Percentiles rank a stretch among this genome's conserved stretches.
phyloP scores from a whole-genome alignment of 169 alveolate species.

The Eimeria sp. region DNA sequence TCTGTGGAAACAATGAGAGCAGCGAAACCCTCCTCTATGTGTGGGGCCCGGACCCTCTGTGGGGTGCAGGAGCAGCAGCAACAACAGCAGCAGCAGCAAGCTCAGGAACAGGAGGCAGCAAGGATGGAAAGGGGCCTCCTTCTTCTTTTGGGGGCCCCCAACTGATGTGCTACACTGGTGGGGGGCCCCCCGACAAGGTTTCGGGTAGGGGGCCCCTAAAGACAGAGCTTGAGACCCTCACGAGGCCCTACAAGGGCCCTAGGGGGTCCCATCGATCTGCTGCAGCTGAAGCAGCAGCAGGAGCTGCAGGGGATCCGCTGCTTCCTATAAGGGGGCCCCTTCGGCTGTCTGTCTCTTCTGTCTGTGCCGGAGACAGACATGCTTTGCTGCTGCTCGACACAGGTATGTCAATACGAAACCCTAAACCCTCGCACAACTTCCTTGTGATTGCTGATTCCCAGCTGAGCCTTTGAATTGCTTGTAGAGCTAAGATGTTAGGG shows the following conservation, averaged over 20 bases:
- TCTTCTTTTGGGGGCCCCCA: conserved; percentile 18
- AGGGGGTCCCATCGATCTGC: background rate
- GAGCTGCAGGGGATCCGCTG: background rate
- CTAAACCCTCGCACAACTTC: background rate
- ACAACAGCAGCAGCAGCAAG: background rate
- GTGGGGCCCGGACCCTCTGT: conserved; percentile 45
- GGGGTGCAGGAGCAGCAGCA: background rate
- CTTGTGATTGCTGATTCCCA: background rate
- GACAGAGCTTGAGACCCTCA: background rate
- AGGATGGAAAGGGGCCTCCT: background rate
- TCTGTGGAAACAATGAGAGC: background rate
- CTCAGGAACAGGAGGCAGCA: background rate
- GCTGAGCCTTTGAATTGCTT: background rate
- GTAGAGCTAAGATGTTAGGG: background rate
- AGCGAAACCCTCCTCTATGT: background rate
- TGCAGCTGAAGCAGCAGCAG: background rate
- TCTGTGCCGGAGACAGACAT: background rate
- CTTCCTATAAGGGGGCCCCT: conserved; percentile 10
- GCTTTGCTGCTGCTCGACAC: background rate
- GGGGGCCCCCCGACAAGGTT: background rate
- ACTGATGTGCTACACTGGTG: background rate
- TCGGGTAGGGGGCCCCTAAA: background rate
- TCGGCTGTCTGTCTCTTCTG: conserved; percentile 23
- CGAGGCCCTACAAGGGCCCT: background rate
- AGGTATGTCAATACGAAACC: background rate